phyloP scores from a whole-genome alignment of 164 flowering plant genomes.

The Pachysandra terminalis region DNA sequence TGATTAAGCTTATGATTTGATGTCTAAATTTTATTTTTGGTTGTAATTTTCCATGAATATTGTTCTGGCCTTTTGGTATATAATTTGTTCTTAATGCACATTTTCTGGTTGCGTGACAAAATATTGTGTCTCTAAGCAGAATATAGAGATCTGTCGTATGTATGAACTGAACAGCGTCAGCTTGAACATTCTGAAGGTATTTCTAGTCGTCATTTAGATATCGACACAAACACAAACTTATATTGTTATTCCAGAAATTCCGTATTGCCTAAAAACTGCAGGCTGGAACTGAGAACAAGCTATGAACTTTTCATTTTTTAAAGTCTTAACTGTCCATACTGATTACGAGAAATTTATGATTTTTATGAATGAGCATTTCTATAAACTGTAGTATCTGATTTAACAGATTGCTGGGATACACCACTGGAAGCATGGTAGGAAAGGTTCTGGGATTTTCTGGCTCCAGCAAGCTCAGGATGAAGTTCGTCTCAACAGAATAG shows the following conservation, averaged over 20 bases:
- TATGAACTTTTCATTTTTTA: too few species aligned
- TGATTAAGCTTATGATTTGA: conserved; percentile 18
- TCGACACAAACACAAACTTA: too few species aligned
- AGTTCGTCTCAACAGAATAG: conserved; percentile 72
- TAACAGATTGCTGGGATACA: conserved; percentile 84
- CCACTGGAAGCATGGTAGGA: conserved; percentile 97
- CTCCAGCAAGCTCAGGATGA: conserved; percentile 93
- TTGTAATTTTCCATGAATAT: not conserved
- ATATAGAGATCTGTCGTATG: conserved; percentile 84
- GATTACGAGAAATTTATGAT: not conserved
- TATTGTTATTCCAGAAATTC: too few species aligned
- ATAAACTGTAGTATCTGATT: not conserved
- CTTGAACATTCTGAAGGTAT: conserved; percentile 85
- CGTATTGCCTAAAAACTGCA: too few species aligned
- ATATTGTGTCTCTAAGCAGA: conserved; percentile 39
- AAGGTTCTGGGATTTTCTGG: conserved; percentile 91
- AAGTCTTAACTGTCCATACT: too few species aligned
- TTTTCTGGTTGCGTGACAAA: conserved; percentile 5
- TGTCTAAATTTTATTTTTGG: conserved; percentile 1
- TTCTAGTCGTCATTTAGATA: not conserved
- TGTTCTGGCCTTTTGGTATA: not conserved
- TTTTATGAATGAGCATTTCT: not conserved
- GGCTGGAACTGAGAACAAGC: too few species aligned
- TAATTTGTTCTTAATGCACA: not conserved
- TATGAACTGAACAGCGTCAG: conserved; percentile 68